Percentiles rank a stretch among this genome's conserved stretches.
phyloP scores from a whole-genome alignment of 768 basidiomycete genomes.

The Piloderma croceum region DNA sequence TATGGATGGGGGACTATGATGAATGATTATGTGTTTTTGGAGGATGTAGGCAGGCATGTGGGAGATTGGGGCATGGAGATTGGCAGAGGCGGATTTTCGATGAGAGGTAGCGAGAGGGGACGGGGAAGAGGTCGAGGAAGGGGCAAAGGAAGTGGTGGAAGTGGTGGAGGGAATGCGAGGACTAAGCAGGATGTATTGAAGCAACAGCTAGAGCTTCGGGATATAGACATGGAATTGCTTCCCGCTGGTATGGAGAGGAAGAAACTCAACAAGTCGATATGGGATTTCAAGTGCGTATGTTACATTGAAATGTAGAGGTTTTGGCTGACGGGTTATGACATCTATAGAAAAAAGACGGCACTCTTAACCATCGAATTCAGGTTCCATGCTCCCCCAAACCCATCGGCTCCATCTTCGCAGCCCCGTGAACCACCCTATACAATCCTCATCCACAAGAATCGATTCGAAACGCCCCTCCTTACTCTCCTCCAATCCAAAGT shows the following conservation, averaged over 20 bases:
- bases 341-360: slow-evolving; percentile 48
- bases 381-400: slow-evolving; percentile 50
- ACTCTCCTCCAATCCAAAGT: slow-evolving; percentile 44
- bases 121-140: slow-evolving; percentile 20
- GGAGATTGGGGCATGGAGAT: slow-evolving; percentile 70
- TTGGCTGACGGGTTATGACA: not conserved
- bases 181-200: slow-evolving; percentile 66
- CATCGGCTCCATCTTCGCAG: slow-evolving; percentile 34
- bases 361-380: slow-evolving; percentile 70
- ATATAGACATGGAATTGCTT: slow-evolving; percentile 72
- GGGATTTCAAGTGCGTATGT: slow-evolving; percentile 69
- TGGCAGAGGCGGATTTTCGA: slow-evolving; percentile 50
- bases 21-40: slow-evolving; percentile 83
- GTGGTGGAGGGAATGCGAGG: slow-evolving; percentile 27
- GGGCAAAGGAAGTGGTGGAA: slow-evolving; percentile 21
- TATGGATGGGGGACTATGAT: slow-evolving; percentile 86
- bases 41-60: slow-evolving; percentile 75
- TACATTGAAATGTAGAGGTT: slow-evolving; percentile 2
- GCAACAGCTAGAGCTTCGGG: slow-evolving; percentile 58
- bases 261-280: slow-evolving; percentile 73
- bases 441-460: slow-evolving; percentile 62
- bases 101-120: slow-evolving; percentile 20
- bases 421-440: slow-evolving; percentile 37
- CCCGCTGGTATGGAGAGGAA: slow-evolving; percentile 79
- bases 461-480: slow-evolving; percentile 42